phyloP scores from a whole-genome alignment of 768 basidiomycete species.

The Lanmaoa rubissima region DNA sequence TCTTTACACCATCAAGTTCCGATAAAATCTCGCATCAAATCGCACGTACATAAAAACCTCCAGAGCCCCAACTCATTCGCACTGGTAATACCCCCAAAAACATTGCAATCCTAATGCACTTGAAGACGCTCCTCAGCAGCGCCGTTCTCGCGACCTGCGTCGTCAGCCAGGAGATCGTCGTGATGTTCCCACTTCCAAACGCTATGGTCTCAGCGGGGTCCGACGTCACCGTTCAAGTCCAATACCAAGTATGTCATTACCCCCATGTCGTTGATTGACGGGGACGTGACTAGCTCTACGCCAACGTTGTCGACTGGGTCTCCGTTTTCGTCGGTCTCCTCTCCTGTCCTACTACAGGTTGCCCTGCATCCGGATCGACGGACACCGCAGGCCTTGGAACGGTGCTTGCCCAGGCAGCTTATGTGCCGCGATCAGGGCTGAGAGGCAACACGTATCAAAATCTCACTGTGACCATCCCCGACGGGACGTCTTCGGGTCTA shows the following conservation, averaged over 20 bases:
- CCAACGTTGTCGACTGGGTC: constrained; percentile 32
- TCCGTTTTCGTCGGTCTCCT: constrained; percentile 38
- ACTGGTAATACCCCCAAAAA: too few relatives aligned
- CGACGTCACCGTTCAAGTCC: constrained; percentile 42
- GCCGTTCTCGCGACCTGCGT: not conserved
- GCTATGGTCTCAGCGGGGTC: constrained; percentile 35
- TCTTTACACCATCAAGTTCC: too few relatives aligned
- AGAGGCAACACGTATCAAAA: constrained; percentile 37
- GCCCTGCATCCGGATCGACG: constrained; percentile 8
- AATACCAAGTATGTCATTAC: constrained; percentile 34
- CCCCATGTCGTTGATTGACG: not conserved
- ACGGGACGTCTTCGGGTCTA: constrained; percentile 18
- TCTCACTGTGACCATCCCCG: constrained; percentile 37
- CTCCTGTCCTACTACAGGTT: constrained; percentile 30
- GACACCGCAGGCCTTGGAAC: constrained; percentile 30
- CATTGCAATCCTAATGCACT: not conserved
- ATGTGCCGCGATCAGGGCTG: not conserved
- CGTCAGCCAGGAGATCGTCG: not conserved
- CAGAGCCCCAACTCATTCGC: too few relatives aligned
- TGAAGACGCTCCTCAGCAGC: not conserved
- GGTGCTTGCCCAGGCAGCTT: constrained; percentile 42
- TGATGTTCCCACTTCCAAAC: constrained; percentile 13
- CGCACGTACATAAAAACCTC: too few relatives aligned
- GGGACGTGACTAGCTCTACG: not conserved
- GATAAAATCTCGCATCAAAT: too few relatives aligned